Evolutionary conservation across 75 land plant genomes (phyloP).

Genomic region (Gnetum montanum): DNA sequence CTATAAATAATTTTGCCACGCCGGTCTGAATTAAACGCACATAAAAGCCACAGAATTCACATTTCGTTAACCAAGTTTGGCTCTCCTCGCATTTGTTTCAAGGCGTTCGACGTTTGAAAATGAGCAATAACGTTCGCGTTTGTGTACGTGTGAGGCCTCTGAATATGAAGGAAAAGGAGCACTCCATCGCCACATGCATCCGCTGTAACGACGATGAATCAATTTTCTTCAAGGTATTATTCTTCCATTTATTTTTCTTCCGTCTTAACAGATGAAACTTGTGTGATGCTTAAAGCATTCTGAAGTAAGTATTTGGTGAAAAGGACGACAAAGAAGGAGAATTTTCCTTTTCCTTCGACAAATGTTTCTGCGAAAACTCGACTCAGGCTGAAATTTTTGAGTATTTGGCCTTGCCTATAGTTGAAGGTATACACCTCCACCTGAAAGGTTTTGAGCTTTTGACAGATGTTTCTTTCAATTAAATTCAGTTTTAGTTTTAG

Average conservation of each 20-base stretch:
- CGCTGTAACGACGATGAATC: constrained; percentile 26
- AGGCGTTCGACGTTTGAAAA: constrained; percentile 8
- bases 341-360: constrained; percentile 50
- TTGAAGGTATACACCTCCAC: constrained; percentile 28
- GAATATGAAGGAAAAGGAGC: constrained; percentile 34
- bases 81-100: no score
- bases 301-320: no score
- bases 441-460: background rate
- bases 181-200: constrained; percentile 23
- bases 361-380: constrained; percentile 55
- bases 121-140: constrained; percentile 59
- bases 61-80: no score
- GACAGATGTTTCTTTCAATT: background rate
- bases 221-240: constrained; percentile 53
- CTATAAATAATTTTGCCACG: no score
- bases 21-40: no score
- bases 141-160: constrained; percentile 68
- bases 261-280: background rate
- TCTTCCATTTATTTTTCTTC: background rate
- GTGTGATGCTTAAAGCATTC: background rate
- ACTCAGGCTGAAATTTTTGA: constrained; percentile 57
- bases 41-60: no score
- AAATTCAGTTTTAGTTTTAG: no score
- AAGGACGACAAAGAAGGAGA: constrained; percentile 80
- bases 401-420: constrained; percentile 66